phyloP scores from a whole-genome alignment of 179 eudicot genomes.

The Beta corolliflora region DNA sequence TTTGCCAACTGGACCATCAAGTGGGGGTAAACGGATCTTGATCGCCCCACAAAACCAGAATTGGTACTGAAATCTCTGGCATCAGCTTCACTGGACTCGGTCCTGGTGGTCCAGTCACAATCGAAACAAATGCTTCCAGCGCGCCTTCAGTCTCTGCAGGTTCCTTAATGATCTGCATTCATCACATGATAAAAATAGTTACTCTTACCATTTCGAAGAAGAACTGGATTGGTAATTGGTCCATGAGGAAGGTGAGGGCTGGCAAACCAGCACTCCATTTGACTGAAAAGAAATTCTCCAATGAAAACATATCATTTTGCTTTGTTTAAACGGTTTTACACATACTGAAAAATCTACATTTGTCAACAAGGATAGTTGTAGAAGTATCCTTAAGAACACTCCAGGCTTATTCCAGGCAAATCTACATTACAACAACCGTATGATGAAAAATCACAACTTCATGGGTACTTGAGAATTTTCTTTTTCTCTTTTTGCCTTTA shows the following conservation, averaged over 20 bases:
- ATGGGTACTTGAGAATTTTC: too few species aligned
- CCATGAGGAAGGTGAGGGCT: not conserved
- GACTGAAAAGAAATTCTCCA: too few species aligned
- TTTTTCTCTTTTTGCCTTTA: too few species aligned
- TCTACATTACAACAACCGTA: not conserved
- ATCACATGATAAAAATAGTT: not conserved
- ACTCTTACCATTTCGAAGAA: not conserved
- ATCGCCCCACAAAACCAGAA: constrained; percentile 86
- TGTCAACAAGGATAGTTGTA: not conserved
- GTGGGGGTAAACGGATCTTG: constrained; percentile 87
- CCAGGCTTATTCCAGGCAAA: not conserved
- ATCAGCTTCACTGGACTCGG: constrained; percentile 82
- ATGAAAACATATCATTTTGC: too few species aligned
- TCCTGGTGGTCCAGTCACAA: constrained; percentile 93
- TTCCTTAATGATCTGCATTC: constrained; percentile 64
- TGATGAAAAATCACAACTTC: not conserved
- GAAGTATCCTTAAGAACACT: not conserved
- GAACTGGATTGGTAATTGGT: not conserved
- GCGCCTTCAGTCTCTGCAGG: constrained; percentile 87
- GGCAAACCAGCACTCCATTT: too few species aligned
- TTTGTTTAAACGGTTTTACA: not conserved
- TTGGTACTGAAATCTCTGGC: constrained; percentile 58
- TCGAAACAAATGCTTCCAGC: constrained; percentile 88
- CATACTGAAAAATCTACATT: not conserved
- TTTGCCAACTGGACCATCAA: constrained; percentile 93